These are phyloP conservation scores for Botryotinia calthae DNA, from an alignment of 2,329 filamentous ascomycete genomes.

Conservation along the genomic window DNA sequence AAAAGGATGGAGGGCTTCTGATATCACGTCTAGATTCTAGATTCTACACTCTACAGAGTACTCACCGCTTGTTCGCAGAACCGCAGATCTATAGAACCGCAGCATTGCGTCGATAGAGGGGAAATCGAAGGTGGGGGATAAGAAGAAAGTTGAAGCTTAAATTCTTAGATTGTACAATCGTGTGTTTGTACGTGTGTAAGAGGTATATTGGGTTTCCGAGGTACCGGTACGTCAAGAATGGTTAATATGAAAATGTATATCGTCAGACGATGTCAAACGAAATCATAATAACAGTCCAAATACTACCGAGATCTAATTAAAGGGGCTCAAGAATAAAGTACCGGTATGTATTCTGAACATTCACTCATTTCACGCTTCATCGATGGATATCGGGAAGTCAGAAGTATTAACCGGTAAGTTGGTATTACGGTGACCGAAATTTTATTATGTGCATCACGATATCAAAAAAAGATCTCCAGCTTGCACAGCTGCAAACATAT, in stretches of 20 bases:
- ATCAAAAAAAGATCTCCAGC: background rate
- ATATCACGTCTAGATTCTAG: conserved; percentile 14
- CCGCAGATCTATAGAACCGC: conserved; percentile 11
- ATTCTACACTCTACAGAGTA: background rate
- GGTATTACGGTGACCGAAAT: conserved; percentile 17
- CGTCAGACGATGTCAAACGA: background rate
- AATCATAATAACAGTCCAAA: background rate
- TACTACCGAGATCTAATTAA: conserved; percentile 16
- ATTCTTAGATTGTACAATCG: background rate
- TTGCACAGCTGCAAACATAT: conserved; percentile 16
- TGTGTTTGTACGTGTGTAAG: background rate
- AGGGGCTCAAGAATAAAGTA: conserved; percentile 1
- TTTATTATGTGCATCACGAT: conserved; percentile 5
- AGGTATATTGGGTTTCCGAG: background rate
- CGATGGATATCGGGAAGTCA: background rate
- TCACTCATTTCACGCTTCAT: conserved; percentile 9
- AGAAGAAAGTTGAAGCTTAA: background rate
- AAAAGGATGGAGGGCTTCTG: background rate
- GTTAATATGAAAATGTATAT: background rate
- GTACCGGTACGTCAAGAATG: background rate
- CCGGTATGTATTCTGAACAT: background rate
- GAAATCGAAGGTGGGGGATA: conserved; percentile 10
- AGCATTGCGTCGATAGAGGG: background rate
- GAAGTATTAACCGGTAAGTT: conserved; percentile 10
- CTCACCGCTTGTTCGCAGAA: conserved; percentile 20